These are phyloP conservation scores for Neurospora terricola DNA, from an alignment of 495 filamentous ascomycete species.

Conservation along the genomic window DNA sequence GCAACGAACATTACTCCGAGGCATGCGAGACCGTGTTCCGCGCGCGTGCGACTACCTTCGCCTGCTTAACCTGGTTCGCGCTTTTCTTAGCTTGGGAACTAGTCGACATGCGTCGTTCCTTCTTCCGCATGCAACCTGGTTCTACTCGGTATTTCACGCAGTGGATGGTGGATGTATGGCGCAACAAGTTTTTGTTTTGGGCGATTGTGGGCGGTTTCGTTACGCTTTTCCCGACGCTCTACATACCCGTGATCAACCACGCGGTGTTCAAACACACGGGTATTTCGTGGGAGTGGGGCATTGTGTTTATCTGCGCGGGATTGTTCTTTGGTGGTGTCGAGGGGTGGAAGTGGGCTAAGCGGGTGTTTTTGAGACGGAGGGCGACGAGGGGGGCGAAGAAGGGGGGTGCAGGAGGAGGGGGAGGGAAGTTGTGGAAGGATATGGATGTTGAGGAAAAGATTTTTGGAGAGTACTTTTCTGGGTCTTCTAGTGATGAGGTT, in stretches of 20 bases:
- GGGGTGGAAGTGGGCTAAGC: slow-evolving; percentile 41
- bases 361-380: slow-evolving; percentile 20
- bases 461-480: slow-evolving; percentile 27
- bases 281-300: slow-evolving; percentile 69
- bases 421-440: slow-evolving; percentile 20
- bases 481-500: background rate
- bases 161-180: slow-evolving; percentile 54
- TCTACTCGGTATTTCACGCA: slow-evolving; percentile 18
- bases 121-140: slow-evolving; percentile 45
- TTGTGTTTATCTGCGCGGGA: slow-evolving; percentile 46
- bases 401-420: background rate
- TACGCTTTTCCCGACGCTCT: slow-evolving; percentile 60
- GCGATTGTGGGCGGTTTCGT: slow-evolving; percentile 57
- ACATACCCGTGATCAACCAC: slow-evolving; percentile 60
- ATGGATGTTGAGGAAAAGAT: slow-evolving; percentile 30
- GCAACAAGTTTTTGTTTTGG: slow-evolving; percentile 68
- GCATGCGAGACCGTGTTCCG: slow-evolving; percentile 64
- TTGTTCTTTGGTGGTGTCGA: slow-evolving; percentile 60
- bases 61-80: slow-evolving; percentile 62
- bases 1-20: slow-evolving; percentile 54
- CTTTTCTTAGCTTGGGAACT: slow-evolving; percentile 69
- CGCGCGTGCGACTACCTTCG: slow-evolving; percentile 68
- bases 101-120: slow-evolving; percentile 53
- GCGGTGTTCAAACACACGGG: slow-evolving; percentile 63
- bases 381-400: slow-evolving; percentile 8